Base-by-base conservation (phyloP, 176 grass and related monocot genomes). In the Calamus simplicifolius region DNA sequence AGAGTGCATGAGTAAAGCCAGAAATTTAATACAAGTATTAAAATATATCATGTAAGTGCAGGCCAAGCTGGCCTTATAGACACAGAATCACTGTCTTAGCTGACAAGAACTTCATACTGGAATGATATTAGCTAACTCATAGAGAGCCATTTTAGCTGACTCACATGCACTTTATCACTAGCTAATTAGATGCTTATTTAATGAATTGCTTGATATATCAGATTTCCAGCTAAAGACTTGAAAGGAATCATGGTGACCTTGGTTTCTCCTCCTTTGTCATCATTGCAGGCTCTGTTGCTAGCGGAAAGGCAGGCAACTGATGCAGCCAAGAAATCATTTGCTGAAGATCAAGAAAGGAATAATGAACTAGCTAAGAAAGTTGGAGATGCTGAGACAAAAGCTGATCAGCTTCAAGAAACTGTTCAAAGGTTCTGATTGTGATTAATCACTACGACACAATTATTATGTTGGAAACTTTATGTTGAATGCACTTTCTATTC, bases 391-490 rank as follows among this genome's bases (percentile, higher is more conserved):
- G 84, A 89, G 58, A 83, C 91, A 85, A 89, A 81, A 79, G 72
- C 83, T 12, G 79, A 98, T 73, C 88, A 85, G 84, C 79, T 98
- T 83, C 85, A 98, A 76, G 84, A 98, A 58, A 89, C 67, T 72
- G 79, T 80, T 27, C 88, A 85, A 73, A 93, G 94, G 94, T 98
- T 75, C 62, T 58, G 60, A 67, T 63, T 71, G 61, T 67, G 7
- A 7, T 51, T 43, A 2, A 43, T 43, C 35, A 12, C 35, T 2
- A 12, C 12, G 3, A 43, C 35, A 13, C 35, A 43, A 13, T 43
- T 43, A 43, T 12, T 43, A 13, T 43, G 35, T 13, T 43, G 35
- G 35, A 43, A 43, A 43, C 12, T 43, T 43, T 7, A 43, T 12
- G 35, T 43, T 3, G 10, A 43, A 43, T 43, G 35, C 35, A 43